These are phyloP conservation scores for Stramenopiles sp. DNA, from an alignment of 352 stramenopile species.

Conservation along the genomic window DNA sequence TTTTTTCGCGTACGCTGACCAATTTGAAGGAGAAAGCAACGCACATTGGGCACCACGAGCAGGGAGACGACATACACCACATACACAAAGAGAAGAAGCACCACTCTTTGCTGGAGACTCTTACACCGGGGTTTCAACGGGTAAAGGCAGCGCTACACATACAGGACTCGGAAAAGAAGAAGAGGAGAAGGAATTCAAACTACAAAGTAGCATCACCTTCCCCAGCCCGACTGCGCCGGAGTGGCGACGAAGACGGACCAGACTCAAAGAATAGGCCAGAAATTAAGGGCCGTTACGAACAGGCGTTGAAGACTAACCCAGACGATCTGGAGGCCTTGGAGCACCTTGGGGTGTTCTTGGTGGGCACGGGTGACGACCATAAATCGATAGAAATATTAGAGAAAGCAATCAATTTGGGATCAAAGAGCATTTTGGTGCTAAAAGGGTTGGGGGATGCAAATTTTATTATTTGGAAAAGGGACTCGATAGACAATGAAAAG, in stretches of 20 bases:
- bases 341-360: not conserved
- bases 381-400: not conserved
- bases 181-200: not conserved
- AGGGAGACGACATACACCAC: not conserved
- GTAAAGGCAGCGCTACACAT: not conserved
- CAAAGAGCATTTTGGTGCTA: not conserved
- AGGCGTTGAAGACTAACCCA: not conserved
- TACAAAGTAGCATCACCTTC: not conserved
- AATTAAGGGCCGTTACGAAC: not conserved
- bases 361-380: not conserved
- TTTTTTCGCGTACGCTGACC: no score
- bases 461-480: not conserved
- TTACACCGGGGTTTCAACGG: not conserved
- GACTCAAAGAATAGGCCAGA: not conserved
- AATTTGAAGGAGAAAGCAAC: no score
- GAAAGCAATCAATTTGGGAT: not conserved
- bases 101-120: not conserved
- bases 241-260: not conserved
- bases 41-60: no score
- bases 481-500: not conserved
- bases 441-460: not conserved
- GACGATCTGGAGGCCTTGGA: not conserved
- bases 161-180: not conserved
- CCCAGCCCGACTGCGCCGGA: not conserved
- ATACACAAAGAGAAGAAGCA: not conserved